Evolutionary conservation across 495 filamentous ascomycete species (phyloP), one percentile per base, ranked within the genome.

Genomic region (Aspergillus bridgeri): DNA sequence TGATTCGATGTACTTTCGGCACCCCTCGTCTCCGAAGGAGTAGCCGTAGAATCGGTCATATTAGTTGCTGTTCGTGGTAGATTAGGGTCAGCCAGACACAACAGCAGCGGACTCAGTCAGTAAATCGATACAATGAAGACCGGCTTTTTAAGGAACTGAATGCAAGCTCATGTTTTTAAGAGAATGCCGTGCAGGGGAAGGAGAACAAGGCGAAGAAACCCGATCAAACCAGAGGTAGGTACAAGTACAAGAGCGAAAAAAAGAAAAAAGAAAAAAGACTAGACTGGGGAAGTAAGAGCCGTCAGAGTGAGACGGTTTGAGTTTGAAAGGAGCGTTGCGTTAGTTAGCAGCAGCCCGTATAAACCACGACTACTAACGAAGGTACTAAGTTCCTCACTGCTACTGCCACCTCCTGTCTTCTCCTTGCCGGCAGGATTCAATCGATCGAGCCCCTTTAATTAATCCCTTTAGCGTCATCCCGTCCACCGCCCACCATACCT

Each of bases 41-140:
- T 58, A 47, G 53, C 56, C 44, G 64, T 46, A 49, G 51, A 56
- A 57, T 69, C 65, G 51, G 70, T 54, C 66, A 73, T 75, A 54
- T 49, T 69, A 53, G 13, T 44, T 56, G 42, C 20, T 47, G 33
- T 13, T 38, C 33, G 33, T 11, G 9, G 17, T 15, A 4, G 8
- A 1, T 15, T 38, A 3, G 33, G 33, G 33, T 38, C 33, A 38
- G 33, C 17, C 33, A 38, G 13, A 11, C 33, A 11, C 33, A 38
- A 15, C 7, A 11, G 13, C 8, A 38, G 25, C 25, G 25, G 25
- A 27, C 7, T 7, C 3, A 27, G 25, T 27, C 4, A 38, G 7
- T 8, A 11, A 15, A 13, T 38, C 3, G 33, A 38, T 38, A 15
- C 33, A 15, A 38, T 38, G 33, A 13, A 38, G 17, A 38, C 33